A percentile compares a stretch with the other conserved stretches of the same genome.
These are phyloP conservation scores for Chaetomiaceae sp. DNA, from an alignment of 2,329 filamentous ascomycete species.

Conservation along the genomic window DNA sequence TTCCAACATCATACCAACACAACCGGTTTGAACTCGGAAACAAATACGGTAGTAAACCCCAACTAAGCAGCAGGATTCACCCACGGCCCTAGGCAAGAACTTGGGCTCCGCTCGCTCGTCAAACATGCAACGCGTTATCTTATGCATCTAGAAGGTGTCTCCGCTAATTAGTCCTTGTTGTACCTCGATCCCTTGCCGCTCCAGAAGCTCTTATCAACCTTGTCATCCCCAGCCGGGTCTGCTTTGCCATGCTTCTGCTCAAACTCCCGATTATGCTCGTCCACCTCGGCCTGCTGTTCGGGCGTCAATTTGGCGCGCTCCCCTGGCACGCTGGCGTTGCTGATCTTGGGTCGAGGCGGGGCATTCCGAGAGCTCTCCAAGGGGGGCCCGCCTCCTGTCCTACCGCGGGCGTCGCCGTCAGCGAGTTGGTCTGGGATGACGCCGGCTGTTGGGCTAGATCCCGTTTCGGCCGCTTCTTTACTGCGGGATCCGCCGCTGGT, in stretches of 20 bases:
- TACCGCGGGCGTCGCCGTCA: slow-evolving; percentile 32
- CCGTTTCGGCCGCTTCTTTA: slow-evolving; percentile 31
- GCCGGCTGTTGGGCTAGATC: slow-evolving; percentile 23
- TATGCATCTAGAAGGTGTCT: too few species aligned
- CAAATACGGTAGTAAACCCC: too few species aligned
- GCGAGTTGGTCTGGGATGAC: slow-evolving; percentile 31
- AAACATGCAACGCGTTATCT: too few species aligned
- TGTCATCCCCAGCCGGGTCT: slow-evolving; percentile 40
- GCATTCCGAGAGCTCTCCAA: slow-evolving; percentile 34
- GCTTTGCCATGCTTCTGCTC: slow-evolving; percentile 49
- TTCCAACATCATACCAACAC: too few species aligned
- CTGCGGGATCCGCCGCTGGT: slow-evolving; percentile 36
- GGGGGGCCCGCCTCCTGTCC: slow-evolving; percentile 38
- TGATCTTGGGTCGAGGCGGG: slow-evolving; percentile 48
- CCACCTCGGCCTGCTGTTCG: slow-evolving; percentile 54
- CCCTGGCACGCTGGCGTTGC: slow-evolving; percentile 43
- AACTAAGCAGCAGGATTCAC: too few species aligned
- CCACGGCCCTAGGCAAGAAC: too few species aligned
- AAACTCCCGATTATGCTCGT: slow-evolving; percentile 56
- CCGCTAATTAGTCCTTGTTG: slow-evolving; percentile 4
- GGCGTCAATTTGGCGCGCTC: slow-evolving; percentile 36
- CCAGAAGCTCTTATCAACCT: slow-evolving; percentile 56
- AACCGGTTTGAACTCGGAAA: too few species aligned
- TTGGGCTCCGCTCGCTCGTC: too few species aligned
- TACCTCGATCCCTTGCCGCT: slow-evolving; percentile 32